Base-by-base conservation (phyloP, 768 basidiomycete genomes). In the Calocybe gangraenosa region DNA sequence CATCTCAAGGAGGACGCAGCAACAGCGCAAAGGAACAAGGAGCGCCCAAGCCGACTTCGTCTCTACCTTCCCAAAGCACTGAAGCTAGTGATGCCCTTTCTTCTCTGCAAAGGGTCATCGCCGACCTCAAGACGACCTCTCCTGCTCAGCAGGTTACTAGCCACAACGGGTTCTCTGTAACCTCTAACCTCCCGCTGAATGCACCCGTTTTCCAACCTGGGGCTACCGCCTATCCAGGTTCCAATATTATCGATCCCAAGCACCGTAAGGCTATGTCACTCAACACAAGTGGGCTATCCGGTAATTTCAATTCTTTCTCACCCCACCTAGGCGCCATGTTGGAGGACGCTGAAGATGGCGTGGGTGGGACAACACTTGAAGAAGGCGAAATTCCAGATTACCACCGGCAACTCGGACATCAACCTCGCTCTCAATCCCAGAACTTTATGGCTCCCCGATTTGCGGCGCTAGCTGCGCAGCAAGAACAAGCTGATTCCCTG, bases 21-120 rank as follows among this genome's bases (percentile, higher is more conserved):
- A 64, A 55, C 40, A 62, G 50, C 33, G 38, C 62, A 38, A 73
- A 63, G 56, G 74, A 74, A 54, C 73, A 73, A 48, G 50, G 55
- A 46, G 53, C 62, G 47, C 64, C 64, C 47, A 80, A 71, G 62
- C 74, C 75, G 62, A 66, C 74, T 32, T 52, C 70, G 32, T 69
- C 75, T 44, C 60, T 56, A 49, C 62, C 72, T 31, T 75, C 78
- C 48, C 70, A 77, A 51, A 69, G 65, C 51, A 73, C 72, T 28
- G 85, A 89, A 53, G 77, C 79, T 17, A 89, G 86, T 59, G 85
- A 86, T 61, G 89, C 87, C 14, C 71, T 92, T 47, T 87, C 86
- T 49, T 91, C 89, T 21, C 79, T 97, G 42, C 92, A 97, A 60
- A 82, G 90, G 46, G 86, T 96, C 63, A 97, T 97, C 55, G 88